phyloP scores from a whole-genome alignment of 176 grass and related monocot species.

The Olyra latifolia region DNA sequence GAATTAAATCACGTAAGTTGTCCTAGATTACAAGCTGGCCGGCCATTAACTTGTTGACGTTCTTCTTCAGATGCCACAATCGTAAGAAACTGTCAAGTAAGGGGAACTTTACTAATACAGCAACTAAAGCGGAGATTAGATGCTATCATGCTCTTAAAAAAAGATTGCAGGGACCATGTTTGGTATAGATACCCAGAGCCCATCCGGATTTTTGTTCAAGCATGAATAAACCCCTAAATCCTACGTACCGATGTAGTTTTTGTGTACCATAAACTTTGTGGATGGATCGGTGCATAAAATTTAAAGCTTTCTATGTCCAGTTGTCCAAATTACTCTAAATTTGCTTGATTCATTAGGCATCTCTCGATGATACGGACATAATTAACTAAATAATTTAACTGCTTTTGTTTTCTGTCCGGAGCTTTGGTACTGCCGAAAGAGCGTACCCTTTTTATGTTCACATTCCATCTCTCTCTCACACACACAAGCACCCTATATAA shows the following conservation, averaged over 20 bases:
- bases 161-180: constrained; percentile 7
- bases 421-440: constrained; percentile 35
- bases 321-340: too few relatives aligned
- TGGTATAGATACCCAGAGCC: constrained; percentile 1
- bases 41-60: background rate
- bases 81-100: background rate
- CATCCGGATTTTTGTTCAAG: background rate
- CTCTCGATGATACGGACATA: background rate
- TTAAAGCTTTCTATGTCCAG: background rate
- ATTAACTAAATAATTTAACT: background rate
- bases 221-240: background rate
- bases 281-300: background rate
- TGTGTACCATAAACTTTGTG: too few relatives aligned
- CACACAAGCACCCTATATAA: background rate
- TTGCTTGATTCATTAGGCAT: background rate
- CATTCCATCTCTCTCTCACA: background rate
- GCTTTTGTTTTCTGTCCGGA: background rate
- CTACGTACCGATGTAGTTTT: background rate
- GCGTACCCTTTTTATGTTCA: constrained; percentile 16
- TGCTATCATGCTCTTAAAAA: background rate
- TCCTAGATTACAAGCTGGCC: constrained; percentile 15
- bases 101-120: background rate
- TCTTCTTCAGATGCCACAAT: constrained; percentile 11
- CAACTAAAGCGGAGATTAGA: constrained; percentile 14
- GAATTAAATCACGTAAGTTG: background rate